These are phyloP conservation scores for Rasamsonia emersonii DNA, from an alignment of 2,329 filamentous ascomycete genomes.

Conservation along the genomic window DNA sequence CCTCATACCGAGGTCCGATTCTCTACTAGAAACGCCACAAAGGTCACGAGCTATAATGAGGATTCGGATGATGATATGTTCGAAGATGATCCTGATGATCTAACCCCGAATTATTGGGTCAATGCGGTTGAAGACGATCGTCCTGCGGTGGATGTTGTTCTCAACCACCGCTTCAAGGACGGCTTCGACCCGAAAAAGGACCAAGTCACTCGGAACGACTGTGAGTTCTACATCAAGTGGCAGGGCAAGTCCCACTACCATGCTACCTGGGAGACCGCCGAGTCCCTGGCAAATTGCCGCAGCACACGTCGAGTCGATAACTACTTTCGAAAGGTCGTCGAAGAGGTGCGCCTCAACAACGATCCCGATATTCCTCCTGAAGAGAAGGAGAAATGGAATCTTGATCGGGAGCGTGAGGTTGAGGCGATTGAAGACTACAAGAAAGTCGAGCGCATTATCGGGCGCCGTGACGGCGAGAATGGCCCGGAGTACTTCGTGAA, in stretches of 20 bases:
- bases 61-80: conserved; percentile 53
- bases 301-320: conserved; percentile 89
- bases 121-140: conserved; percentile 65
- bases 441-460: conserved; percentile 87
- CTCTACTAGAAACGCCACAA: conserved; percentile 76
- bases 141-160: conserved; percentile 81
- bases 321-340: conserved; percentile 78
- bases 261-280: conserved; percentile 84
- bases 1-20: conserved; percentile 77
- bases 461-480: conserved; percentile 68
- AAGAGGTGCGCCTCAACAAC: conserved; percentile 68
- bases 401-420: conserved; percentile 86
- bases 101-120: conserved; percentile 62
- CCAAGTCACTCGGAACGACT: conserved; percentile 53
- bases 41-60: conserved; percentile 61
- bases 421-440: conserved; percentile 86
- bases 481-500: conserved; percentile 88
- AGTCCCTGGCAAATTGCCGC: conserved; percentile 64
- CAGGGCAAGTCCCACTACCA: conserved; percentile 91
- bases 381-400: conserved; percentile 84
- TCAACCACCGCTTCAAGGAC: conserved; percentile 74
- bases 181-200: conserved; percentile 41
- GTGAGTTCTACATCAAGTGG: conserved; percentile 93
- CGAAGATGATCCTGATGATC: conserved; percentile 49
- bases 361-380: conserved; percentile 70